These are phyloP conservation scores for Chiua virens DNA, from an alignment of 768 basidiomycete genomes.

Conservation along the genomic window DNA sequence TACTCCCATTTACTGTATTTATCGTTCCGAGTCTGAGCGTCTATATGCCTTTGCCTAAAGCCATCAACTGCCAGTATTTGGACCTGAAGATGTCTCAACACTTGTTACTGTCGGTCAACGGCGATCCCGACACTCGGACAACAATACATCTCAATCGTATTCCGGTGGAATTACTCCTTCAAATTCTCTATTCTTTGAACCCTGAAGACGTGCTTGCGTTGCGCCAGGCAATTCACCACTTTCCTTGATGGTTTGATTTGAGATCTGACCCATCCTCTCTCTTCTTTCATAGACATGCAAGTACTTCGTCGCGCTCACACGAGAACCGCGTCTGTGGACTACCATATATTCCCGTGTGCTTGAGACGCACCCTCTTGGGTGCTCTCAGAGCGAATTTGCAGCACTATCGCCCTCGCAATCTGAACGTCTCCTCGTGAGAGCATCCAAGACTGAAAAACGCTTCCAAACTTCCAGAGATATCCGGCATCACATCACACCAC, in stretches of 20 bases:
- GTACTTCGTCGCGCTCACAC: slow-evolving; percentile 1
- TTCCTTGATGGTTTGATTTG: neutral
- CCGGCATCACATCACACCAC: neutral
- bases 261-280: neutral
- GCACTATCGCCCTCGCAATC: neutral
- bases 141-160: neutral
- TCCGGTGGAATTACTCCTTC: slow-evolving; percentile 6
- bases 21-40: too few relatives aligned
- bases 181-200: slow-evolving; percentile 1
- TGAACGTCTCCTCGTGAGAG: slow-evolving; percentile 8
- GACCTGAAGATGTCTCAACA: neutral
- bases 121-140: neutral
- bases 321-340: slow-evolving; percentile 3
- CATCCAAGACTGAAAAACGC: slow-evolving; percentile 2
- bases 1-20: too few relatives aligned
- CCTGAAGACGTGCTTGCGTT: slow-evolving; percentile 7
- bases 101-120: neutral
- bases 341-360: slow-evolving; percentile 1
- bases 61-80: too few relatives aligned
- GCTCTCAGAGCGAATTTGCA: slow-evolving; percentile 7
- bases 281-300: slow-evolving; percentile 8
- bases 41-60: neutral
- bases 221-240: slow-evolving; percentile 4
- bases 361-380: neutral
- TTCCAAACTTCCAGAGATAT: neutral